Evolutionary conservation across 2,329 filamentous ascomycete genomes (phyloP).

Genomic region (Alternaria dauci): DNA sequence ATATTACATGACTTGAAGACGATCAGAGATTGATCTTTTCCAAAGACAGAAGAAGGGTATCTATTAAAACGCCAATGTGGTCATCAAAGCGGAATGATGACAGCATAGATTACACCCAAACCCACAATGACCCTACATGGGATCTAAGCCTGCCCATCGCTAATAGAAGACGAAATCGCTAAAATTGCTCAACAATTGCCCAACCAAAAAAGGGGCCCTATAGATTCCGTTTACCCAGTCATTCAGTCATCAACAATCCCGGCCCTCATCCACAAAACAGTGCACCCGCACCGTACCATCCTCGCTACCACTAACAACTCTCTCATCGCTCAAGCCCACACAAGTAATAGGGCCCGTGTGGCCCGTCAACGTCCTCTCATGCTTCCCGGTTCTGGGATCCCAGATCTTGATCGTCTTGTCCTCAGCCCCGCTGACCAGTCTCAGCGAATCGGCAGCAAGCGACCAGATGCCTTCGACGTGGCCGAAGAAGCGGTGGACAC

Average conservation of each 20-base stretch:
- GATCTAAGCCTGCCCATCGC: background rate
- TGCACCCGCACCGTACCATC: conserved; percentile 85
- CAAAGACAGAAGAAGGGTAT: conserved; percentile 4
- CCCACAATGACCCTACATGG: background rate
- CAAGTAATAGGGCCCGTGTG: conserved; percentile 93
- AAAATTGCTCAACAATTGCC: background rate
- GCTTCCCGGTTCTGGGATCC: conserved; percentile 90
- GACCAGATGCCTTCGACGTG: conserved; percentile 97
- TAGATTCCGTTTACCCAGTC: background rate
- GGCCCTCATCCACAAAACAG: conserved; percentile 36
- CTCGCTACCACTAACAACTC: conserved; percentile 90
- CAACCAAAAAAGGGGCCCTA: background rate
- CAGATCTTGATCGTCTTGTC: conserved; percentile 96
- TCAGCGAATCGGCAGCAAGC: conserved; percentile 84
- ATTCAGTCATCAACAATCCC: background rate
- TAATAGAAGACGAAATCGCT: background rate
- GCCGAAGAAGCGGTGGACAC: conserved; percentile 92
- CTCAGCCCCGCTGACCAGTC: conserved; percentile 88
- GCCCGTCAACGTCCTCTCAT: conserved; percentile 89
- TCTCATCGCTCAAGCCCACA: conserved; percentile 86
- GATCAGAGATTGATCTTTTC: background rate
- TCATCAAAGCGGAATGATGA: background rate
- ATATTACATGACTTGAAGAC: background rate
- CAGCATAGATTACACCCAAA: background rate
- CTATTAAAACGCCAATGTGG: background rate